Evolutionary conservation across 192 early-diverging fungal genomes (phyloP).

Genomic region (Oehlia diaphana): DNA sequence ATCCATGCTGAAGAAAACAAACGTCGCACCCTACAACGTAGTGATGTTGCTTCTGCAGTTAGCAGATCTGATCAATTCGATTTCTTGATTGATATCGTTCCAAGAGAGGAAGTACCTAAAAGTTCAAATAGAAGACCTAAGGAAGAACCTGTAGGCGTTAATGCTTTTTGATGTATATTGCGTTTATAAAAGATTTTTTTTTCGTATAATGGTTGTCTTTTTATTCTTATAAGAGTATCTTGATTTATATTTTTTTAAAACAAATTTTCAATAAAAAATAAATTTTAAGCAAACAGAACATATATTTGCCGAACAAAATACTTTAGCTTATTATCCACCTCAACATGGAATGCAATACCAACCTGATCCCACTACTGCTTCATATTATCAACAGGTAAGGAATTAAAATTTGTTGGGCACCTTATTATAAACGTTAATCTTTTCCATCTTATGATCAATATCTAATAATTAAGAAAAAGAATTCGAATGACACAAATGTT

Average conservation of each 20-base stretch:
- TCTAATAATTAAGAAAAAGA: not conserved
- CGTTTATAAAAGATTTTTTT: not conserved
- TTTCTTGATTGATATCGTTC: conserved; percentile 98
- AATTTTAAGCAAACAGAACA: conserved; percentile 14
- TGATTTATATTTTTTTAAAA: conserved; percentile 4
- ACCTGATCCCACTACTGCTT: not conserved
- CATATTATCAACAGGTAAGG: conserved; percentile 21
- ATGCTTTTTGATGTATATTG: conserved; percentile 13
- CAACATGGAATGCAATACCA: conserved; percentile 8
- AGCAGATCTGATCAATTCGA: conserved; percentile 92
- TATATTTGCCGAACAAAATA: conserved; percentile 14
- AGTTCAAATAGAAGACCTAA: conserved; percentile 22
- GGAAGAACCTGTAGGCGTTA: conserved; percentile 23
- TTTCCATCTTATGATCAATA: not conserved
- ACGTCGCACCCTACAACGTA: conserved; percentile 89
- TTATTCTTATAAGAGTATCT: not conserved
- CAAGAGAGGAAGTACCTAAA: conserved; percentile 72
- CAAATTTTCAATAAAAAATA: not conserved
- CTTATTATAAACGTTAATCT: not conserved
- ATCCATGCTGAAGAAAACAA: conserved; percentile 96
- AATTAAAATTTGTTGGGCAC: not conserved
- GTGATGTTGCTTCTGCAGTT: conserved; percentile 89
- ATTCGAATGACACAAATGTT: not conserved
- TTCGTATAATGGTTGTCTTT: not conserved
- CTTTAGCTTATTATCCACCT: conserved; percentile 22